Evolutionary conservation across 2,329 filamentous ascomycete species (phyloP).

Genomic region (Stachybotrys chlorohalonatus): DNA sequence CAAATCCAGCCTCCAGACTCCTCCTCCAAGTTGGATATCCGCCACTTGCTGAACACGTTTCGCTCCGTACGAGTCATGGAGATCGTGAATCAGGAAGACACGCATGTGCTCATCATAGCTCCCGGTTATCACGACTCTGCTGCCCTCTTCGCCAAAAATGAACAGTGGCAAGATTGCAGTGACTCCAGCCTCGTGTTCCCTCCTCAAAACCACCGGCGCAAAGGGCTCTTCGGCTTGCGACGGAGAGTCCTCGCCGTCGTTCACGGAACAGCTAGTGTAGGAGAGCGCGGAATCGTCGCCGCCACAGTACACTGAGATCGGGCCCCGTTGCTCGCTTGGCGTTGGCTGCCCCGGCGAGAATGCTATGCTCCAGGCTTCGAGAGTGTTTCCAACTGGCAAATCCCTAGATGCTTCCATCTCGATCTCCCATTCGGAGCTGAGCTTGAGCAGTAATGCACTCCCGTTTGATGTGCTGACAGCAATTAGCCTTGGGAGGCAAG

Average conservation of each 20-base stretch:
- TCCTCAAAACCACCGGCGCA: constrained; percentile 26
- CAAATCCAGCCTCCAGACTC: constrained; percentile 78
- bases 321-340: constrained; percentile 8
- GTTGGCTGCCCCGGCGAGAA: constrained; percentile 34
- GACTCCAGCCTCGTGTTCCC: constrained; percentile 69
- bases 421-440: constrained; percentile 33
- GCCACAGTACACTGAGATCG: constrained; percentile 52
- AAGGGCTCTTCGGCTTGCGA: constrained; percentile 11
- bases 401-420: constrained; percentile 15
- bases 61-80: constrained; percentile 27
- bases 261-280: constrained; percentile 27
- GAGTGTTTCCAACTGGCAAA: constrained; percentile 37
- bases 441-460: constrained; percentile 45
- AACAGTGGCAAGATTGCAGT: constrained; percentile 73
- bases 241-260: constrained; percentile 4
- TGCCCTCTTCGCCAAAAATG: constrained; percentile 27
- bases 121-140: constrained; percentile 65
- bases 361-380: constrained; percentile 68
- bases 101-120: constrained; percentile 85
- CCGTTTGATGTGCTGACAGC: constrained; percentile 66
- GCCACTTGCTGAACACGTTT: constrained; percentile 44
- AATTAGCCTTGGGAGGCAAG: constrained; percentile 42
- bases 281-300: constrained; percentile 65
- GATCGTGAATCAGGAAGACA: constrained; percentile 45
- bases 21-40: constrained; percentile 61